Percentiles rank a stretch among this genome's conserved stretches.
Evolutionary conservation across 73 alveolate species (phyloP).

Genomic region (Tetrahymena malaccensis): DNA sequence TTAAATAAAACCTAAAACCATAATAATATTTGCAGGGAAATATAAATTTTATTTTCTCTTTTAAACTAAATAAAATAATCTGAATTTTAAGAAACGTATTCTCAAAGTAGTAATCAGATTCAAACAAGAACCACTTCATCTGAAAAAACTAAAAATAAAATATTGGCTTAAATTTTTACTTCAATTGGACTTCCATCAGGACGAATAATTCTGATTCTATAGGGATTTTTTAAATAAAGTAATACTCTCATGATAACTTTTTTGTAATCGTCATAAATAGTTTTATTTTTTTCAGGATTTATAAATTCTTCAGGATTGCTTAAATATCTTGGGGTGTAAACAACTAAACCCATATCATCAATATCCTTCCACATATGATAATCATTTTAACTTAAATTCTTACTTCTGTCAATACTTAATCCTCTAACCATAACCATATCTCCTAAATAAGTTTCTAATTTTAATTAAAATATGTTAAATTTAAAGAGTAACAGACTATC

Average conservation of each 20-base stretch:
- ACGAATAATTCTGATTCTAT: constrained; percentile 27
- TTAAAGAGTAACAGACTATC: background rate
- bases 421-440: constrained; percentile 52
- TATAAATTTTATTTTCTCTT: too few species aligned
- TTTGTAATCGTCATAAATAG: constrained; percentile 51
- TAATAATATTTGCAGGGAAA: too few species aligned
- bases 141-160: too few species aligned
- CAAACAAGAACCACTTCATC: too few species aligned
- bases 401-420: constrained; percentile 32
- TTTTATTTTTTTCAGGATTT: constrained; percentile 46
- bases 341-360: constrained; percentile 57
- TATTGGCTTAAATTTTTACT: background rate
- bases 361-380: constrained; percentile 49
- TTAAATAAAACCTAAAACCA: too few species aligned
- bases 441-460: constrained; percentile 48
- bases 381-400: constrained; percentile 49
- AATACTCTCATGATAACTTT: constrained; percentile 43
- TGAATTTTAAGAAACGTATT: too few species aligned
- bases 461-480: background rate
- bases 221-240: constrained; percentile 41
- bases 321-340: constrained; percentile 50
- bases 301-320: constrained; percentile 43
- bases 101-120: too few species aligned
- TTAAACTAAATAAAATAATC: too few species aligned
- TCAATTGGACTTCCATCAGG: background rate